Evolutionary conservation across 2,329 filamentous ascomycete species (phyloP).

Genomic region (Nemania diffusa): DNA sequence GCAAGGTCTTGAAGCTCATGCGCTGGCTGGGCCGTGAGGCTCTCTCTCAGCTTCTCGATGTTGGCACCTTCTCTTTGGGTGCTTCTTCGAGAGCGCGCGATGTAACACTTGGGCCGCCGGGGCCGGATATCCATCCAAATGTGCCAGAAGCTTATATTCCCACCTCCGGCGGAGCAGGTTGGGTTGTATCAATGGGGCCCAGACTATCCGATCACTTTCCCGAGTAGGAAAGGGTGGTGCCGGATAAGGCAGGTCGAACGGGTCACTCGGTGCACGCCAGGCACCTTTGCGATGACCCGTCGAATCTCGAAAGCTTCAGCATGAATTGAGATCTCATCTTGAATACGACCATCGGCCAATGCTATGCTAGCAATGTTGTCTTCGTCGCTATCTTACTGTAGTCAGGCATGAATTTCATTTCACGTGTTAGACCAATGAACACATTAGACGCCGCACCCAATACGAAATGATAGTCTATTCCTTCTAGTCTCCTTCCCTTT

Average conservation of each 20-base stretch:
- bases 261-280: slow-evolving; percentile 4
- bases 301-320: slow-evolving; percentile 9
- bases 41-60: slow-evolving; percentile 16
- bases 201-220: slow-evolving; percentile 28
- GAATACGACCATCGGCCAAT: slow-evolving; percentile 8
- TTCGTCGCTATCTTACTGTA: slow-evolving; percentile 12
- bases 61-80: slow-evolving; percentile 32
- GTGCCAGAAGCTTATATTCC: slow-evolving; percentile 1
- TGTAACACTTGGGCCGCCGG: slow-evolving; percentile 19
- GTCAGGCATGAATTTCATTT: slow-evolving; percentile 27
- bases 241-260: slow-evolving; percentile 28
- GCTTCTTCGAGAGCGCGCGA: slow-evolving; percentile 9
- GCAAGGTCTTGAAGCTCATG: slow-evolving; percentile 1
- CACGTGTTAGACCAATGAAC: slow-evolving; percentile 14
- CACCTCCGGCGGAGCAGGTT: slow-evolving; percentile 6
- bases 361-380: background rate
- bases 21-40: slow-evolving; percentile 9
- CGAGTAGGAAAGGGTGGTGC: slow-evolving; percentile 29
- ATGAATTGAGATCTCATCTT: background rate
- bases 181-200: background rate
- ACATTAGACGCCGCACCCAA: slow-evolving; percentile 1
- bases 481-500: background rate
- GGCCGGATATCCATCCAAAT: slow-evolving; percentile 6
- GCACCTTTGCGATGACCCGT: slow-evolving; percentile 18
- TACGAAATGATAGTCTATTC: background rate